These are phyloP conservation scores for Penicillium samsonianum DNA, from an alignment of 495 filamentous ascomycete species.

Conservation along the genomic window DNA sequence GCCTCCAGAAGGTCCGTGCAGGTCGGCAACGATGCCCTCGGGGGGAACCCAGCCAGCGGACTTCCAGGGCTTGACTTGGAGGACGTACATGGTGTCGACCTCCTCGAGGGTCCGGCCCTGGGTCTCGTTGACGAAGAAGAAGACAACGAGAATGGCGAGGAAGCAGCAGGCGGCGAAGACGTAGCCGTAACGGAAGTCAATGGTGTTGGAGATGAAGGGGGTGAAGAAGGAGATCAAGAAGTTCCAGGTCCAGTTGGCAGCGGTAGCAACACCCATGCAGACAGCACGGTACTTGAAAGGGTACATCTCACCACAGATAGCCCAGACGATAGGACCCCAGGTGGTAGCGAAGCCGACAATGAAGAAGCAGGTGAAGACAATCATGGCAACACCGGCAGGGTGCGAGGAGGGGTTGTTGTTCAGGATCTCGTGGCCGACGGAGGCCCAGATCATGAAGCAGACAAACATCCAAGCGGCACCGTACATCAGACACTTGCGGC, in stretches of 20 bases:
- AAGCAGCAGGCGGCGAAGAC: constrained; percentile 75
- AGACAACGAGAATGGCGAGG: constrained; percentile 63
- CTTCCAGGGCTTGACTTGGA: constrained; percentile 68
- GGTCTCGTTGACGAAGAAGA: constrained; percentile 77
- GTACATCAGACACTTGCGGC: constrained; percentile 63
- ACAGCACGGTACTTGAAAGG: constrained; percentile 73
- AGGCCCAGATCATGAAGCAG: constrained; percentile 76
- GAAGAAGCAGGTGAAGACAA: constrained; percentile 76
- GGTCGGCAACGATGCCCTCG: constrained; percentile 38
- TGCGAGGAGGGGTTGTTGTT: constrained; percentile 51
- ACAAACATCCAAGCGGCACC: constrained; percentile 70
- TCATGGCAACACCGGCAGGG: constrained; percentile 71
- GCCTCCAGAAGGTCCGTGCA: constrained; percentile 25
- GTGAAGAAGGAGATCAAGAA: constrained; percentile 87
- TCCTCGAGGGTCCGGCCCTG: constrained; percentile 71
- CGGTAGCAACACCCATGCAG: constrained; percentile 75
- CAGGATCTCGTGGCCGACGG: constrained; percentile 62
- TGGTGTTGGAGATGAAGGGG: constrained; percentile 67
- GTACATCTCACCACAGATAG: constrained; percentile 78
- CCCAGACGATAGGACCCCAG: constrained; percentile 86
- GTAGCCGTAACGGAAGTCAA: constrained; percentile 76
- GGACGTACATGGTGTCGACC: constrained; percentile 83
- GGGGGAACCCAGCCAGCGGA: constrained; percentile 60
- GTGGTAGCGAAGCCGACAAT: constrained; percentile 61
- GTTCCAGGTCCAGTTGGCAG: constrained; percentile 88